Evolutionary conservation across 768 basidiomycete genomes (phyloP).

Genomic region (Suillus bovinus): DNA sequence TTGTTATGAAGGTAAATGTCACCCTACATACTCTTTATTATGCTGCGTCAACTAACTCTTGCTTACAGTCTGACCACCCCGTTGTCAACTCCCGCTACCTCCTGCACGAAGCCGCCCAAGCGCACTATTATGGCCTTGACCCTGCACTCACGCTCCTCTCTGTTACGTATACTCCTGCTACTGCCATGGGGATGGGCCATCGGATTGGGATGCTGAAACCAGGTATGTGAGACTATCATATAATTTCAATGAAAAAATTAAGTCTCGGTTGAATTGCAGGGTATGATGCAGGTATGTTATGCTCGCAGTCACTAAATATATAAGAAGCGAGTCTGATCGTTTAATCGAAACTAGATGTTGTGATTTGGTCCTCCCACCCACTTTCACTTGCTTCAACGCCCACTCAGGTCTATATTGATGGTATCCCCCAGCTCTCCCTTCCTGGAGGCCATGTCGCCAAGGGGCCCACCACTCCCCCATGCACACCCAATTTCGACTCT

Average conservation of each 20-base stretch:
- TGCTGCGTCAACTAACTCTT: neutral
- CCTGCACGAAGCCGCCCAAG: conserved; percentile 70
- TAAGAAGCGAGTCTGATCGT: neutral
- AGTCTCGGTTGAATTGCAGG: conserved; percentile 21
- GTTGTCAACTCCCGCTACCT: conserved; percentile 66
- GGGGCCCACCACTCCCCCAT: conserved; percentile 42
- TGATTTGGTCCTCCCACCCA: conserved; percentile 78
- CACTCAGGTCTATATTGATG: too few relatives aligned
- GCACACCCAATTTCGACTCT: conserved; percentile 68
- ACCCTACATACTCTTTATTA: neutral
- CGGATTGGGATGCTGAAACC: conserved; percentile 64
- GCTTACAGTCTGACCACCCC: conserved; percentile 53
- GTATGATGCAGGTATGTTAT: conserved; percentile 45
- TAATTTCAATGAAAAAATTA: neutral
- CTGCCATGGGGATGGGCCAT: too few relatives aligned
- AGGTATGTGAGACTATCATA: conserved; percentile 29
- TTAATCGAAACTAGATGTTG: conserved; percentile 45
- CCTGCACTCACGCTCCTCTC: conserved; percentile 58
- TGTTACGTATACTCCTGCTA: conserved; percentile 68
- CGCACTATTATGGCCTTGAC: conserved; percentile 65
- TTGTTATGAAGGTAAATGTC: conserved; percentile 68
- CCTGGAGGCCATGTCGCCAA: conserved; percentile 37
- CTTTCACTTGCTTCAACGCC: conserved; percentile 76
- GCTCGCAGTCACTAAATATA: neutral
- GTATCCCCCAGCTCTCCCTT: too few relatives aligned